Percentiles rank a stretch among this genome's conserved stretches.
These are phyloP conservation scores for Aspergillus conjunctus DNA, from an alignment of 495 filamentous ascomycete genomes.

Conservation along the genomic window DNA sequence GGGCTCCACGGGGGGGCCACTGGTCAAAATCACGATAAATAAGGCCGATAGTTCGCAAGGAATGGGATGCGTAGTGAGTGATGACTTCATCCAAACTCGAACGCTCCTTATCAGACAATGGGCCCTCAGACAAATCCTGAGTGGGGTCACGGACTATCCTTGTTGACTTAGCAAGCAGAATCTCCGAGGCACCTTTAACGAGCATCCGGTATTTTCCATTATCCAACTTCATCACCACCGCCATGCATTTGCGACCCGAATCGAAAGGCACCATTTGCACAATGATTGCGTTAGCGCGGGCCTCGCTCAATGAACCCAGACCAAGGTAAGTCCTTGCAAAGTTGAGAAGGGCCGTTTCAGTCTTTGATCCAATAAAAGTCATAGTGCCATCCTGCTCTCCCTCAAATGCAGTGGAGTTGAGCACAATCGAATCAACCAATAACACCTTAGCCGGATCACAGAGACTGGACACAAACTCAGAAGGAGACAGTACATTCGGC, in stretches of 20 bases:
- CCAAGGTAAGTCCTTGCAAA: slow-evolving; percentile 77
- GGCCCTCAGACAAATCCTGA: slow-evolving; percentile 52
- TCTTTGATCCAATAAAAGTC: slow-evolving; percentile 86
- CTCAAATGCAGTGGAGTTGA: slow-evolving; percentile 91
- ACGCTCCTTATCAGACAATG: slow-evolving; percentile 60
- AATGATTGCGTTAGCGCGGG: slow-evolving; percentile 67
- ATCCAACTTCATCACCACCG: slow-evolving; percentile 66
- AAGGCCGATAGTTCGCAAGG: slow-evolving; percentile 84
- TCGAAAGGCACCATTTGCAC: slow-evolving; percentile 84
- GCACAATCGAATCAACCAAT: slow-evolving; percentile 71
- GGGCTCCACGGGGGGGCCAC: slow-evolving; percentile 77
- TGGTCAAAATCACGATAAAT: slow-evolving; percentile 85
- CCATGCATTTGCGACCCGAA: slow-evolving; percentile 88
- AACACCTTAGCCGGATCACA: slow-evolving; percentile 60
- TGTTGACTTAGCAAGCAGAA: slow-evolving; percentile 72
- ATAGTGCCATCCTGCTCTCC: slow-evolving; percentile 67
- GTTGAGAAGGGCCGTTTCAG: slow-evolving; percentile 78
- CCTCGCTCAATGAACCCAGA: slow-evolving; percentile 69
- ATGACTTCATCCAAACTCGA: slow-evolving; percentile 67
- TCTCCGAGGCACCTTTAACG: slow-evolving; percentile 90
- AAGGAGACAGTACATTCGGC: slow-evolving; percentile 48
- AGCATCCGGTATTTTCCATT: slow-evolving; percentile 71
- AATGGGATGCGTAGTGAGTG: slow-evolving; percentile 74
- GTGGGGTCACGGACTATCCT: slow-evolving; percentile 73
- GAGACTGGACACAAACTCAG: slow-evolving; percentile 63